Base-by-base conservation (phyloP, 148 eudicot genomes). In the Fagopyrum homotropicum region DNA sequence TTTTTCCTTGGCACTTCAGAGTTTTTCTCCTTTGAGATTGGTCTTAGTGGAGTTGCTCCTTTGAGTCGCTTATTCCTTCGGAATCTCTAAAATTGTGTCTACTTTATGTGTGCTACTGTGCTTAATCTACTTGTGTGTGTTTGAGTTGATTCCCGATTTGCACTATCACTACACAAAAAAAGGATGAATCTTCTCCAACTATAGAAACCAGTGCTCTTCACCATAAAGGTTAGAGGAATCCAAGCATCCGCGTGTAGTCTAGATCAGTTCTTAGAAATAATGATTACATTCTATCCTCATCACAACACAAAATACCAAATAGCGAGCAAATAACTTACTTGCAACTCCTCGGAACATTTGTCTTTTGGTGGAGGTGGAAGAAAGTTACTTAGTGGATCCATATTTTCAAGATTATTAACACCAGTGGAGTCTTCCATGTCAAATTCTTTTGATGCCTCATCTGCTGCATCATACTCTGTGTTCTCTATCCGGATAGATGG, bases 331-430 rank as follows among this genome's bases (percentile, higher is more conserved):
- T 35, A 12, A 79, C 86, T 72, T 80, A 90, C 98, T 80, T 93
- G 98, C 79, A 93, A 76, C 75, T 89, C 96, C 72, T 79, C 84
- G 35, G 96, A 83, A 82, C 97, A 93, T 77, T 82, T 91, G 45
- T 68, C 79, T 46, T 73, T 82, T 40, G 93, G 86, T 19, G 89
- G 92, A 22, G 97, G 86, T 9, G 89, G 97, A 30, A 93, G 91
- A 85, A 93, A 93, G 47, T 75, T 83, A 60, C 82, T 86, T 79
- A 93, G 69, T 19, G 88, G 90, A 73, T 88, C 90, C 75, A 83
- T 45, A 73, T 85, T 87, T 11, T 73, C 80, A 48, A 84, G 46
- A 71, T 78, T 78, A 77, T 76, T 81, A 73, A 78, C 81, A 66
- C 72, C 78, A 45, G 80, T 84, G 40, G 73, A 82, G 78, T 51